Evolutionary conservation across 2,329 filamentous ascomycete genomes (phyloP), one percentile per base, ranked within the genome.

Genomic region (Magnaporthiopsis poae): DNA sequence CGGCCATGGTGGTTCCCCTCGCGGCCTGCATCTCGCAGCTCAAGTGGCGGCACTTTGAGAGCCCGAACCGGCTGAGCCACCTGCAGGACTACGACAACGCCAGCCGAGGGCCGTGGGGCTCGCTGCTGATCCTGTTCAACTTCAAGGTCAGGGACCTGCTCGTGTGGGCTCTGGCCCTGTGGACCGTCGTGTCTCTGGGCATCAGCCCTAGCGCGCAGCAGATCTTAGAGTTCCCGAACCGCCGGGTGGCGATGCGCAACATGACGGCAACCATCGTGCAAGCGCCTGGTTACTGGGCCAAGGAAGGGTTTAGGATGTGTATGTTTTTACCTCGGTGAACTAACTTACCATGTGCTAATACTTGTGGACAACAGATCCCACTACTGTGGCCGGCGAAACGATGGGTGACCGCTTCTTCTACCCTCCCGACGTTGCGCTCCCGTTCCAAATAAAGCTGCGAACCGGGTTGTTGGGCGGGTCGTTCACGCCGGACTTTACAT

Each of bases 11-110:
- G 62, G 69, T 75, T 5, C 70, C 72, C 11, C 66, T 75, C 15
- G 72, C 74, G 1, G 71, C 73, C 33, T 73, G 73, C 59, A 68
- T 78, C 39, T 71, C 72, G 60, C 77, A 79, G 67, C 69, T 77
- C 46, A 77, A 77, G 69, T 79, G 77, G 77, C 21, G 68, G 11
- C 71, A 74, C 65, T 74, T 73, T 65, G 59, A 68, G 11, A 70
- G 67, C 18, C 66, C 62, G 31, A 56, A 56, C 46, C 5, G 46
- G 46, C 68, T 77, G 15, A 60, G 67, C 25, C 67, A 74, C 46
- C 69, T 75, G 21, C 71, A 71, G 62, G 63, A 60, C 29, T 21
- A 25, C 56, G 69, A 67, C 65, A 65, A 52, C 33, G 66, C 65
- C 61, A 62, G 61, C 33, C 27, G 61, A 13, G 66, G 69, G 21